Percentiles rank a stretch among this genome's conserved stretches.
phyloP scores from a whole-genome alignment of 768 basidiomycete genomes.

The Hygrocybe coccinea region DNA sequence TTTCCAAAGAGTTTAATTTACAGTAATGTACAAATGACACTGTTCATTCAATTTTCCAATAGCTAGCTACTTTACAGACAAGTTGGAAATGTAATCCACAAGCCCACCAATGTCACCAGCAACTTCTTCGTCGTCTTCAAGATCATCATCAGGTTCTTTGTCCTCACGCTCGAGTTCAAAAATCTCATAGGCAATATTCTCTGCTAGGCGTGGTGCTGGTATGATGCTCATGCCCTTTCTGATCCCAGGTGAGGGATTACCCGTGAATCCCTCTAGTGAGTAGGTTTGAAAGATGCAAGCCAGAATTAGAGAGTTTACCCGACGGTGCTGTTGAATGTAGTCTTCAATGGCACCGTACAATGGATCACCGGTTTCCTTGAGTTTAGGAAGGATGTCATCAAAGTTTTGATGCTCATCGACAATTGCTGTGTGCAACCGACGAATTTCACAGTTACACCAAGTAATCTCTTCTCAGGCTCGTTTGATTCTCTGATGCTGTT shows the following conservation, averaged over 20 bases:
- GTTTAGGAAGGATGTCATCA: background rate
- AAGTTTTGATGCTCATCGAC: slow-evolving; percentile 6
- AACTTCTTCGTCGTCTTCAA: background rate
- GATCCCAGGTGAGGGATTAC: background rate
- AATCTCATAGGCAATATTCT: background rate
- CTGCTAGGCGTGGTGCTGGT: background rate
- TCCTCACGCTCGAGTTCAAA: background rate
- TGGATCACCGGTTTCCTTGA: background rate
- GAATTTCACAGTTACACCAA: slow-evolving; percentile 20
- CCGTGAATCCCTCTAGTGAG: slow-evolving; percentile 4
- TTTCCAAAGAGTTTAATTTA: background rate
- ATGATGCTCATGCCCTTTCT: background rate
- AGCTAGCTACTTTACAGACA: too few relatives aligned
- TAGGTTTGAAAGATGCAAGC: slow-evolving; percentile 1
- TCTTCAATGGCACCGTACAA: slow-evolving; percentile 1
- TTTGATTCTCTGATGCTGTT: slow-evolving; percentile 14
- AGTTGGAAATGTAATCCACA: background rate
- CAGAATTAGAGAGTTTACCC: slow-evolving; percentile 2
- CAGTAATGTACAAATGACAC: background rate
- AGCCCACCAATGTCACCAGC: background rate
- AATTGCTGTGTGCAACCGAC: slow-evolving; percentile 11
- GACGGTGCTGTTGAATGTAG: slow-evolving; percentile 4
- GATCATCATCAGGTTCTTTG: background rate
- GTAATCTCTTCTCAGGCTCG: slow-evolving; percentile 21
- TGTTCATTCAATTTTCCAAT: too few relatives aligned